Percentiles rank a stretch among this genome's conserved stretches.
Conservation (phyloP, 1,284 basidiomycete species). For the Tilletia setariae region DNA sequence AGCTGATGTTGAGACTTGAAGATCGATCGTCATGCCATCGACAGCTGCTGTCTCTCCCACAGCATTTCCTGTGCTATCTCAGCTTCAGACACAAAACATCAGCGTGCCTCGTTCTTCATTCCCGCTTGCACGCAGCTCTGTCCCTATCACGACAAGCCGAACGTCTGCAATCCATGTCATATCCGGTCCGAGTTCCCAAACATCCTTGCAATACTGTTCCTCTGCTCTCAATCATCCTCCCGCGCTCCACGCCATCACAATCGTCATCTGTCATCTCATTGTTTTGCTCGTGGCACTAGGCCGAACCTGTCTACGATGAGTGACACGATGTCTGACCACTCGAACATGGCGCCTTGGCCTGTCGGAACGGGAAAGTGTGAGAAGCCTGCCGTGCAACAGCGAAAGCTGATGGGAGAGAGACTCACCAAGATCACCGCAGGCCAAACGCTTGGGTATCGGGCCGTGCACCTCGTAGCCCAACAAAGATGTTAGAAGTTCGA, state of each 20-base stretch:
- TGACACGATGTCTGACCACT: conserved; percentile 43
- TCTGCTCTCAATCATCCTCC: not conserved
- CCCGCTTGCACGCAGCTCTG: too few relatives aligned
- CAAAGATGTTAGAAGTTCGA: conserved; percentile 68
- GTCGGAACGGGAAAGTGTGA: not conserved
- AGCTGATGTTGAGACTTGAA: too few relatives aligned
- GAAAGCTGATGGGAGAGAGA: not conserved
- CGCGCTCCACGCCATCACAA: not conserved
- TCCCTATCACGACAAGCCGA: too few relatives aligned
- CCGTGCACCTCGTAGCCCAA: conserved; percentile 77
- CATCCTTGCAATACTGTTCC: too few relatives aligned
- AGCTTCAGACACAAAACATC: too few relatives aligned
- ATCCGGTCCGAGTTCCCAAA: too few relatives aligned
- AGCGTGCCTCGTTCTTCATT: too few relatives aligned
- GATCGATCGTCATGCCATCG: too few relatives aligned
- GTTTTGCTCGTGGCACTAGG: conserved; percentile 15
- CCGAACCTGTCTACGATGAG: conserved; percentile 27
- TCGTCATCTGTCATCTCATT: not conserved
- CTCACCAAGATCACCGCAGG: conserved; percentile 85
- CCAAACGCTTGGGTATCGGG: conserved; percentile 78
- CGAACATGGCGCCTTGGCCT: conserved; percentile 43
- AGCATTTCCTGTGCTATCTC: too few relatives aligned
- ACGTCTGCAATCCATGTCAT: too few relatives aligned
- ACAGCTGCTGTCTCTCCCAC: too few relatives aligned
- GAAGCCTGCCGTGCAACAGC: not conserved